phyloP scores from a whole-genome alignment of 495 filamentous ascomycete species.

The Amniculicola lignicola region DNA sequence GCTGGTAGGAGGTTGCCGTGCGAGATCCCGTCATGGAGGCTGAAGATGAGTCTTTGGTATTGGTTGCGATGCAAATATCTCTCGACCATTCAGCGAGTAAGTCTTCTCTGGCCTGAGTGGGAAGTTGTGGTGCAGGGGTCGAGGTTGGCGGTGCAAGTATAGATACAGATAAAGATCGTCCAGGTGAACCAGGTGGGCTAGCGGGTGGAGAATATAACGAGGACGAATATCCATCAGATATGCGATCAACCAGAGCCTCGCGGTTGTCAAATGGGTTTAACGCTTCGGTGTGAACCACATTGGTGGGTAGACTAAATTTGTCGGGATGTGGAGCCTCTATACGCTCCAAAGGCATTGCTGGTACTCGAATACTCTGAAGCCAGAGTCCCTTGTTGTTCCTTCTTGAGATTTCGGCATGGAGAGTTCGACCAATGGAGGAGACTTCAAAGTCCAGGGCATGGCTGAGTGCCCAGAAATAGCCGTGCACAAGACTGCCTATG shows the following conservation, averaged over 20 bases:
- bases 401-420: conserved; percentile 71
- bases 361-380: conserved; percentile 62
- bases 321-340: conserved; percentile 42
- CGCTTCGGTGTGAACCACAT: conserved; percentile 55
- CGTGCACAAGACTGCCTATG: conserved; percentile 78
- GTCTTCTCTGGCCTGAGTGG: conserved; percentile 61
- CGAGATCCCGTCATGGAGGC: conserved; percentile 49
- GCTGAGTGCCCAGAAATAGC: conserved; percentile 76
- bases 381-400: conserved; percentile 70
- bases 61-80: conserved; percentile 62
- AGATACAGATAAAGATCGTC: conserved; percentile 57
- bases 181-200: conserved; percentile 70
- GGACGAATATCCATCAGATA: conserved; percentile 65
- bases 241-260: conserved; percentile 62
- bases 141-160: conserved; percentile 43
- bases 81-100: conserved; percentile 75
- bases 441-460: conserved; percentile 75
- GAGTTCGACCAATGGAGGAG: conserved; percentile 60
- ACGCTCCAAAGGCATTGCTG: conserved; percentile 51
- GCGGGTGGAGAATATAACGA: conserved; percentile 57
- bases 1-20: conserved; percentile 15
- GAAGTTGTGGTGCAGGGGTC: conserved; percentile 38
- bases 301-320: conserved; percentile 44
- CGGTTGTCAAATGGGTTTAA: conserved; percentile 66
- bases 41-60: conserved; percentile 33